Conservation (phyloP, 73 alveolate species). For the Paramecium sexaurelia region DNA sequence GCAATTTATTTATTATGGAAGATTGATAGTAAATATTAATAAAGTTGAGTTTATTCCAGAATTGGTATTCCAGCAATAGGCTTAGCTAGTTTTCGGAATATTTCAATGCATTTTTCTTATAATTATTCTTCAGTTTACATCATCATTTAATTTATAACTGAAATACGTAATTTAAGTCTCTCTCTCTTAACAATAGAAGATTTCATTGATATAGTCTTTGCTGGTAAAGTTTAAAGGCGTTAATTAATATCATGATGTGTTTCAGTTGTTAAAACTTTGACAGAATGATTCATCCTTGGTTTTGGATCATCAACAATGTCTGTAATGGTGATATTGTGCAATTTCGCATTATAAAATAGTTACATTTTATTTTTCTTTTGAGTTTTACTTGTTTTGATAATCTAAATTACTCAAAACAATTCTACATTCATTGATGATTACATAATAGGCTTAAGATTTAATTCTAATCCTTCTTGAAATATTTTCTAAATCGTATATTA, state of each 20-base stretch:
- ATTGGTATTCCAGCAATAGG: background rate
- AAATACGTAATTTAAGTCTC: background rate
- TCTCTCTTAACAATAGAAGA: background rate
- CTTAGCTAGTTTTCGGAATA: background rate
- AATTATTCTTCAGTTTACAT: constrained; percentile 3
- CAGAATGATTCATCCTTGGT: background rate
- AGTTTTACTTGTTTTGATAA: background rate
- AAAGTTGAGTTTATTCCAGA: background rate
- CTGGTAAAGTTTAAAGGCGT: background rate
- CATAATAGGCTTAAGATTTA: background rate
- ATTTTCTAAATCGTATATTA: background rate
- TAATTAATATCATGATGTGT: background rate
- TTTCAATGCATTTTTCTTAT: constrained; percentile 12
- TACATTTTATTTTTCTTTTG: background rate
- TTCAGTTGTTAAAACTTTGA: background rate
- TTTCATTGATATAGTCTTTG: background rate
- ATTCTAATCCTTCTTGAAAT: background rate
- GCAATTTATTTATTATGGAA: background rate
- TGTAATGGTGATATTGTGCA: background rate
- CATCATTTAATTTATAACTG: constrained; percentile 20
- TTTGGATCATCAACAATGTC: background rate
- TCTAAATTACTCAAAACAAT: background rate
- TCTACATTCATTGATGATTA: background rate
- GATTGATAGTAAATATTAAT: background rate
- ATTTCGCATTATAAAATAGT: constrained; percentile 22